Evolutionary conservation across 2,329 filamentous ascomycete genomes (phyloP), one percentile per base, ranked within the genome.

Genomic region (Lachnellula arida): DNA sequence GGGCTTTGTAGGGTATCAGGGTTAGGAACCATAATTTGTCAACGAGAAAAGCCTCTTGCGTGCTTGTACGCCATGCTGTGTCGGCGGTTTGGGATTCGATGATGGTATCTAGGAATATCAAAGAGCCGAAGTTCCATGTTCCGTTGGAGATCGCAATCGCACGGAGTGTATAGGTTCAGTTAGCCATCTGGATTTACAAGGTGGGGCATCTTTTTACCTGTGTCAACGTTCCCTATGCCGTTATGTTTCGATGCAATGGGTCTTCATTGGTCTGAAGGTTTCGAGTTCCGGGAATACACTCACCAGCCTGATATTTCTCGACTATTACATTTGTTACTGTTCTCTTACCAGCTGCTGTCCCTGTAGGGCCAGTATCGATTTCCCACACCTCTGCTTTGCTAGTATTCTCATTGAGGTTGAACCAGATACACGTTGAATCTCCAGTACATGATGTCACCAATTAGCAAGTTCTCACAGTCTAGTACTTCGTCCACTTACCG

Each of bases 91-190:
- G n/a, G 19, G 43, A 49, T 14, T 51, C 34, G 15, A 56, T 51
- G n/a, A 22, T 52, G 35, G 52, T 56, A n/a, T 49, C 35, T 6
- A 12, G 17, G 17, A 52, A 56, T 5, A 40, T 48, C 22, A 56
- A 17, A 7, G 22, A 32, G 8, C 54, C 54, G 12, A 56, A 49
- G 17, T 56, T 56, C 54, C 54, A 52, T 17, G 49, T 56, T 9
- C 34, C 49, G 23, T 19, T 37, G 9, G 37, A n/a, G 8, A 56
- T n/a, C 22, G 52, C 54, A 14, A 56, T 56, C 3, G 51, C 35
- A 25, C 51, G 48, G 17, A 56, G 49, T 34, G 49, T 40, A 46
- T 55, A n/a, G 2, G 8, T 4, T 22, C 11, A 15, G 42, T 47
- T 32, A 39, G 35, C 15, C 19, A 32, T 46, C 28, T 23, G 2